phyloP scores from a whole-genome alignment of 2,329 filamentous ascomycete genomes.

The Paracamarosporium sp. region DNA sequence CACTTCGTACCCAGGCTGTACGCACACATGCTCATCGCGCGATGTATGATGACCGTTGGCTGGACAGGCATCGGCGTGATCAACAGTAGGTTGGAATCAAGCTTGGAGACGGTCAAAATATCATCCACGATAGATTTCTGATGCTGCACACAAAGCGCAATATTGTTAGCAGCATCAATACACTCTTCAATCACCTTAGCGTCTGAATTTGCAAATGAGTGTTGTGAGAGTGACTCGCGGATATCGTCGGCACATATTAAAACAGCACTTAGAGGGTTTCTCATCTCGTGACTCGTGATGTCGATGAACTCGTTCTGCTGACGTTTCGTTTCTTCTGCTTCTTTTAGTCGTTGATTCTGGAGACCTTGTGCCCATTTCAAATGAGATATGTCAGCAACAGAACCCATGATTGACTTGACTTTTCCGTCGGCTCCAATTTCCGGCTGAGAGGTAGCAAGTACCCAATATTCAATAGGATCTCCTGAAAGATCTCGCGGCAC shows the following conservation, averaged over 20 bases:
- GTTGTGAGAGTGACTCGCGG: slow-evolving; percentile 27
- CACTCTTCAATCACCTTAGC: slow-evolving; percentile 25
- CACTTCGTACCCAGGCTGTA: no score
- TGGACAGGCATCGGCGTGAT: slow-evolving; percentile 48
- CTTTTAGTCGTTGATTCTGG: slow-evolving; percentile 32
- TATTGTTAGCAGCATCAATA: slow-evolving; percentile 42
- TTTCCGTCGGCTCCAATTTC: slow-evolving; percentile 33
- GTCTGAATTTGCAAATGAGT: slow-evolving; percentile 24
- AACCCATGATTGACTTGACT: slow-evolving; percentile 38
- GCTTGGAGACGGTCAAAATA: slow-evolving; percentile 41
- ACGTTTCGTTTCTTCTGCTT: slow-evolving; percentile 40
- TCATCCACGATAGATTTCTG: slow-evolving; percentile 45
- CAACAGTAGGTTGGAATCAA: slow-evolving; percentile 37
- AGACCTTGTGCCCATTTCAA: slow-evolving; percentile 45
- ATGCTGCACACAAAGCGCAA: slow-evolving; percentile 50
- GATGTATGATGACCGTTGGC: slow-evolving; percentile 40
- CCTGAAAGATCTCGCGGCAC: slow-evolving; percentile 44
- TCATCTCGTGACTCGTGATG: slow-evolving; percentile 45
- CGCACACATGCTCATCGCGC: slow-evolving; percentile 44
- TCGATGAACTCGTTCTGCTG: slow-evolving; percentile 47
- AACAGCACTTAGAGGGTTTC: slow-evolving; percentile 42
- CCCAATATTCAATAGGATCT: slow-evolving; percentile 54
- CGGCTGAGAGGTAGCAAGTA: slow-evolving; percentile 42
- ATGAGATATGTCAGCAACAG: slow-evolving; percentile 40
- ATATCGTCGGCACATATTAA: slow-evolving; percentile 44